Evolutionary conservation across 768 basidiomycete genomes (phyloP), one percentile per base, ranked within the genome.

Genomic region (Termitomyces sp.): DNA sequence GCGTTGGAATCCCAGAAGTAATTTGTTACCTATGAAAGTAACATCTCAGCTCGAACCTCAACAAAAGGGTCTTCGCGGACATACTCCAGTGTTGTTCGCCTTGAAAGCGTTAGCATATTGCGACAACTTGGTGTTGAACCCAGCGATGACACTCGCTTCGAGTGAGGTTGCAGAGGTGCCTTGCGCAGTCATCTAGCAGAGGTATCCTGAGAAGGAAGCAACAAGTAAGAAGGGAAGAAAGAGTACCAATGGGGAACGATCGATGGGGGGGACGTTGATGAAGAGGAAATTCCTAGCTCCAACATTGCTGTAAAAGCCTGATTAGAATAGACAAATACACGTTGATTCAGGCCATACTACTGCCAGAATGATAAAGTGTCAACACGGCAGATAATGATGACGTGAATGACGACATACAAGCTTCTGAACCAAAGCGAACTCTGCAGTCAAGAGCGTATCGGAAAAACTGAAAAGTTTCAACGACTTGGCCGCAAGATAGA

Each of bases 201-300:
- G 10, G 14, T 21, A 25, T 25, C 6, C 1, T 45, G 12, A 54
- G 4, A 7, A 32, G 3, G 3, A n/a, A 27, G 40, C 6, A 16
- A 42, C 1, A 11, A 42, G 42, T 21, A 10, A 23, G 39, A 21
- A 3, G 10, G 14, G 16, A 21, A 48, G 25, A 2, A n/a, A 35
- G 37, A 66, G 19, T 62, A 79, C 79, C 59, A 75, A 54, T 3
- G 76, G 78, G 6, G 74, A 73, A 25, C 74, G 70, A 49, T 79
- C 71, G n/a, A 76, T 68, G 19, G 73, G 69, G 3, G 72, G 72
- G n/a, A 76, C 74, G 23, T 67, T 75, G 59, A 69, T 71, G 58
- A 81, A 81, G 57, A 80, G 73, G 72, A 79, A 85, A 68, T 68
- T 82, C 37, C 85, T 73, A 8, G 78, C 86, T 17, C 86, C 86